phyloP scores from a whole-genome alignment of 148 eudicot genomes.

The Rheum nobile region DNA sequence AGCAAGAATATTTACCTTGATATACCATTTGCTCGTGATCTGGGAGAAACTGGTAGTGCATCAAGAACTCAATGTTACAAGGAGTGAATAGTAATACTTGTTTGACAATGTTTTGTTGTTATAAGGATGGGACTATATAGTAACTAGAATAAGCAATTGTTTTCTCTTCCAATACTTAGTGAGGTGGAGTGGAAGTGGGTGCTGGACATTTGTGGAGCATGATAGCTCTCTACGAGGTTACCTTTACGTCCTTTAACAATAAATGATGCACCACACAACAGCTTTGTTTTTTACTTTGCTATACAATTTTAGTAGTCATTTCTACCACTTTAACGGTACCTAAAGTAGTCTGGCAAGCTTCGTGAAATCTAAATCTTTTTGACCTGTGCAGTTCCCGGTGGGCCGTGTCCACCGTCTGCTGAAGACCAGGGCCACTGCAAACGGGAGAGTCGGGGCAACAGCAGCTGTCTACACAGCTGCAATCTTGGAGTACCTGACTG shows the following conservation, averaged over 20 bases:
- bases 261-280: not conserved
- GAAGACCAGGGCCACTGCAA: conserved; percentile 60
- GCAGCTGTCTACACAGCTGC: conserved; percentile 94
- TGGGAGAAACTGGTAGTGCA: not conserved
- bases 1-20: not conserved
- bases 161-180: not conserved
- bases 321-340: not conserved
- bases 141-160: not conserved
- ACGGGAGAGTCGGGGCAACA: conserved; percentile 85
- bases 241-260: too few relatives aligned
- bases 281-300: not conserved
- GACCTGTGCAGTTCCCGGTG: conserved; percentile 51
- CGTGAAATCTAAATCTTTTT: not conserved
- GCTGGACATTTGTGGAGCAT: not conserved
- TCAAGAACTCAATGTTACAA: not conserved
- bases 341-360: not conserved
- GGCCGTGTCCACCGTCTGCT: conserved; percentile 84
- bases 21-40: not conserved
- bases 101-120: not conserved
- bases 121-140: not conserved
- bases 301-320: not conserved
- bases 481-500: conserved; percentile 80
- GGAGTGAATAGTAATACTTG: not conserved
- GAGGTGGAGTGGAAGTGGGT: not conserved
- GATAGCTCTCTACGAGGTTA: too few relatives aligned